These are phyloP conservation scores for Pseudopyrenochaeta lycopersici DNA, from an alignment of 2,329 filamentous ascomycete species.

Conservation along the genomic window DNA sequence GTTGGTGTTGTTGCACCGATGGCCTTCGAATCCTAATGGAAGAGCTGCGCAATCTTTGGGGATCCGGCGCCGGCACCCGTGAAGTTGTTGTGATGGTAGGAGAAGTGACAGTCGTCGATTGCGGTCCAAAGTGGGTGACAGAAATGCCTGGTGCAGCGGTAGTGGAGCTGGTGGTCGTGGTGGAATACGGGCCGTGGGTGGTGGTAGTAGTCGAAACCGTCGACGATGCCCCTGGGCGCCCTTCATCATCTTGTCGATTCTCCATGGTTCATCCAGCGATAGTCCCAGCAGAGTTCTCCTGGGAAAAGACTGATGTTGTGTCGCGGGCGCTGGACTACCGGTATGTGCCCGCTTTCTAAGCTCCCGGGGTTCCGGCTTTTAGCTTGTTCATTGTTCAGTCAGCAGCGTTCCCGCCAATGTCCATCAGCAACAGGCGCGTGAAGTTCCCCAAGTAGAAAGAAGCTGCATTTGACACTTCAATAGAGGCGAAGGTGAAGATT, in stretches of 20 bases:
- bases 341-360: constrained; percentile 22
- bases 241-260: constrained; percentile 12
- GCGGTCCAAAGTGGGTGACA: constrained; percentile 29
- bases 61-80: constrained; percentile 15
- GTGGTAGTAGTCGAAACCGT: constrained; percentile 38
- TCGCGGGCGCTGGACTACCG: constrained; percentile 11
- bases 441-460: constrained; percentile 7
- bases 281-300: background rate
- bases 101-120: constrained; percentile 34
- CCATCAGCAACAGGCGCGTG: constrained; percentile 8
- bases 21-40: constrained; percentile 43
- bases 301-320: constrained; percentile 1
- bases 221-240: constrained; percentile 19
- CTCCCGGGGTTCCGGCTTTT: constrained; percentile 21
- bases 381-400: constrained; percentile 26
- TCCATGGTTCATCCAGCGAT: constrained; percentile 20
- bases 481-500: constrained; percentile 1
- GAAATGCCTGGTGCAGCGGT: constrained; percentile 26
- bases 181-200: constrained; percentile 35
- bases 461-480: constrained; percentile 5
- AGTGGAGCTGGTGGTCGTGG: constrained; percentile 38
- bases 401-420: constrained; percentile 12
- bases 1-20: constrained; percentile 8
- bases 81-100: constrained; percentile 43
- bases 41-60: constrained; percentile 27